Evolutionary conservation across 2,329 filamentous ascomycete genomes (phyloP).

Genomic region (Epichloe festucae): DNA sequence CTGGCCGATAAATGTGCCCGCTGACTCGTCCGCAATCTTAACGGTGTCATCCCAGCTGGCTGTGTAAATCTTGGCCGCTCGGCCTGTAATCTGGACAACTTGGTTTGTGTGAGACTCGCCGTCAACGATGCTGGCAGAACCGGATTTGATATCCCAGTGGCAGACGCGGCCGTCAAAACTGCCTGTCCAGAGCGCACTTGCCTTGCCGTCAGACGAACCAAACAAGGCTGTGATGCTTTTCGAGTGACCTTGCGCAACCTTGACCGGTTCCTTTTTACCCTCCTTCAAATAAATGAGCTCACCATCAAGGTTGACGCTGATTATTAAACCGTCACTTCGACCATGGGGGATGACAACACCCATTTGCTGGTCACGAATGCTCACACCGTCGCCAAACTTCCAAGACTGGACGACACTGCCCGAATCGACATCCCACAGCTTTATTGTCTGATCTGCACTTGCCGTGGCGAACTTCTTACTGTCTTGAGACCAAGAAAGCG

Average conservation of each 20-base stretch:
- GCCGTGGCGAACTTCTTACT: conserved; percentile 80
- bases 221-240: conserved; percentile 73
- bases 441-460: conserved; percentile 88
- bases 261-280: conserved; percentile 54
- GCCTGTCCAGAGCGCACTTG: conserved; percentile 67
- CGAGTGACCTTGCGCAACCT: conserved; percentile 74
- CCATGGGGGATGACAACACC: conserved; percentile 83
- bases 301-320: conserved; percentile 78
- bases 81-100: conserved; percentile 59
- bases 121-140: conserved; percentile 57
- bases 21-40: conserved; percentile 60
- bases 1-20: conserved; percentile 61
- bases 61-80: conserved; percentile 57
- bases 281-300: conserved; percentile 81
- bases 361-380: conserved; percentile 76
- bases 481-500: conserved; percentile 79
- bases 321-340: conserved; percentile 72
- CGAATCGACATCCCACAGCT: conserved; percentile 80
- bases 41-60: conserved; percentile 92
- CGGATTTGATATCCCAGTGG: conserved; percentile 66
- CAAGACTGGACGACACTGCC: conserved; percentile 70
- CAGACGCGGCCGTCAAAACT: conserved; percentile 84
- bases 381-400: conserved; percentile 69
- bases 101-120: conserved; percentile 79
- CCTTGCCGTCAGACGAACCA: conserved; percentile 32